A percentile compares a stretch with the other conserved stretches of the same genome.
These are phyloP conservation scores for Talaromyces sp. DNA, from an alignment of 2,329 filamentous ascomycete genomes.

Conservation along the genomic window DNA sequence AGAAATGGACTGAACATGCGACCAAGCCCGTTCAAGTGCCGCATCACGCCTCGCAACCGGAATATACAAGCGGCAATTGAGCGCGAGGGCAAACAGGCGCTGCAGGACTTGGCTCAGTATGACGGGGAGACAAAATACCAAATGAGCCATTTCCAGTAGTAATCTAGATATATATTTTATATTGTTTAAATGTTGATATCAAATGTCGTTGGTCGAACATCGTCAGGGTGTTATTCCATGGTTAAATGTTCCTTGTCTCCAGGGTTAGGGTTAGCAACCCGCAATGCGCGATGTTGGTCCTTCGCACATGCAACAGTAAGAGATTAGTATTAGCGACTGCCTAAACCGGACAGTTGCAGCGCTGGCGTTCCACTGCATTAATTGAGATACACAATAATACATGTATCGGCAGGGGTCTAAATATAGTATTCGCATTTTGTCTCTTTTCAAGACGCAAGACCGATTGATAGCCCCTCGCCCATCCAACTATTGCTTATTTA, in stretches of 20 bases:
- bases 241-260: too few relatives aligned
- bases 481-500: too few relatives aligned
- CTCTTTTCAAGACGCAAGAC: too few relatives aligned
- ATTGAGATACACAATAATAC: too few relatives aligned
- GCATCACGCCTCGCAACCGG: slow-evolving; percentile 47
- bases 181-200: neutral
- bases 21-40: slow-evolving; percentile 48
- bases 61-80: slow-evolving; percentile 48
- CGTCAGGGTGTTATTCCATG: too few relatives aligned
- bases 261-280: neutral
- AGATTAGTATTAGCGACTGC: neutral
- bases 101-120: slow-evolving; percentile 48
- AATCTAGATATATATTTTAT: neutral
- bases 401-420: too few relatives aligned
- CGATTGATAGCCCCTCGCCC: too few relatives aligned
- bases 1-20: slow-evolving; percentile 56
- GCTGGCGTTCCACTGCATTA: too few relatives aligned
- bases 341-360: neutral
- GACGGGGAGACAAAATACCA: slow-evolving; percentile 55
- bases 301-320: neutral
- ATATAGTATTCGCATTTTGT: too few relatives aligned
- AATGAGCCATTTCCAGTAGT: slow-evolving; percentile 49
- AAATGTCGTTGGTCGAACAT: neutral
- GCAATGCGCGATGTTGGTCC: neutral
- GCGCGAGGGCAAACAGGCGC: slow-evolving; percentile 49